Percentiles rank a stretch among this genome's conserved stretches.
phyloP scores from a whole-genome alignment of 345 rosid species.

The Streptanthus diversifolius region DNA sequence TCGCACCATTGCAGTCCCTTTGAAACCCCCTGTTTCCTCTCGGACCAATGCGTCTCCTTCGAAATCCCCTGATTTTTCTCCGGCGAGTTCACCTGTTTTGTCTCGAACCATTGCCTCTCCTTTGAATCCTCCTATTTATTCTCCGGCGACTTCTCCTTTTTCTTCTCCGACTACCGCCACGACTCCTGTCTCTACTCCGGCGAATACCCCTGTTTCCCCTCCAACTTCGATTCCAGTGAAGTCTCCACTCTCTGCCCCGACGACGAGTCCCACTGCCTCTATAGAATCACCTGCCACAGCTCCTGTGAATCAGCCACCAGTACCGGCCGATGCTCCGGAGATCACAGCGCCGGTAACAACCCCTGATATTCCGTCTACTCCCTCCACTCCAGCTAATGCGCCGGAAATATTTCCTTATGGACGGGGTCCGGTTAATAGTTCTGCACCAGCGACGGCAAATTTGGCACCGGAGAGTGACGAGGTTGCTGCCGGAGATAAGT shows the following conservation, averaged over 20 bases:
- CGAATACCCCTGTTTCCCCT: slow-evolving; percentile 11
- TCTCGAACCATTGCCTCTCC: slow-evolving; percentile 6
- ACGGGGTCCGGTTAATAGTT: slow-evolving; percentile 36
- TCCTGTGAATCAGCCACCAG: slow-evolving; percentile 28
- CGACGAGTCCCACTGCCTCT: slow-evolving; percentile 20
- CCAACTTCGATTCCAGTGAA: slow-evolving; percentile 14
- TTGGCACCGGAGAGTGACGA: slow-evolving; percentile 37
- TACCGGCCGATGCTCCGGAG: slow-evolving; percentile 37
- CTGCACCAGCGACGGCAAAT: slow-evolving; percentile 21
- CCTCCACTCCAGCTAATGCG: slow-evolving; percentile 43
- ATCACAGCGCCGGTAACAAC: slow-evolving; percentile 34
- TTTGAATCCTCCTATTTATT: slow-evolving; percentile 17
- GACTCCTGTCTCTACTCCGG: neutral
- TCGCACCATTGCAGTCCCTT: neutral
- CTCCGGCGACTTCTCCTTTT: slow-evolving; percentile 33
- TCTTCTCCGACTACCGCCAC: slow-evolving; percentile 29
- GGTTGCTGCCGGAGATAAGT: slow-evolving; percentile 36
- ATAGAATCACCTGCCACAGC: neutral
- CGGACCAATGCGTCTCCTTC: slow-evolving; percentile 8
- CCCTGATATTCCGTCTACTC: slow-evolving; percentile 43
- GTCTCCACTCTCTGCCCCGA: slow-evolving; percentile 31
- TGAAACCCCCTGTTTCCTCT: neutral
- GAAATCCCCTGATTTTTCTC: neutral
- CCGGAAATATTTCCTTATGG: slow-evolving; percentile 56
- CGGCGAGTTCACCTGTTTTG: slow-evolving; percentile 15